Percentiles rank a stretch among this genome's conserved stretches.
These are phyloP conservation scores for Cyphellophora europaea DNA, from an alignment of 2,329 filamentous ascomycete genomes.

Conservation along the genomic window DNA sequence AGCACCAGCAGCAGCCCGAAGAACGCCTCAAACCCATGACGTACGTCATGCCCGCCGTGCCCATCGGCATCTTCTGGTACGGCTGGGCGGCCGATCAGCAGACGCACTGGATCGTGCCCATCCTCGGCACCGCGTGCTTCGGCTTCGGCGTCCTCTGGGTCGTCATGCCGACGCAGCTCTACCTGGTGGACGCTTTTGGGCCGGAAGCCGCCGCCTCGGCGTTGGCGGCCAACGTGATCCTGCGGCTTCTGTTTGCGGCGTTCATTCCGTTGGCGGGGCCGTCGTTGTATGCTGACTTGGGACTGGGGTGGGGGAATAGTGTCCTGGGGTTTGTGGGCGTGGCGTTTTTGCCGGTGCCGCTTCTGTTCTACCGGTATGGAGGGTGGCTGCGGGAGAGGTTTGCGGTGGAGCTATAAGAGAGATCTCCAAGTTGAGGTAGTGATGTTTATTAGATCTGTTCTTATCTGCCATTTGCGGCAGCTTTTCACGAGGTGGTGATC, in stretches of 20 bases:
- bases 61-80: slow-evolving; percentile 22
- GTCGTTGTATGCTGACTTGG: slow-evolving; percentile 50
- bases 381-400: slow-evolving; percentile 29
- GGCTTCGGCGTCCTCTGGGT: slow-evolving; percentile 19
- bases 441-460: no score
- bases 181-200: slow-evolving; percentile 26
- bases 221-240: slow-evolving; percentile 21
- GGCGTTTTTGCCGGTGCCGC: slow-evolving; percentile 33
- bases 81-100: slow-evolving; percentile 21
- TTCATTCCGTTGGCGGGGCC: slow-evolving; percentile 30
- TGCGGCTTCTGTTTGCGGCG: slow-evolving; percentile 9
- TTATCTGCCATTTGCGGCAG: no score
- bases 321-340: slow-evolving; percentile 42
- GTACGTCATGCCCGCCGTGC: slow-evolving; percentile 14
- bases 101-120: slow-evolving; percentile 25
- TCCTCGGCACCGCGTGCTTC: slow-evolving; percentile 20
- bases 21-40: slow-evolving; percentile 18
- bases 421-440: no score
- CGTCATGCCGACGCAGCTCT: slow-evolving; percentile 22
- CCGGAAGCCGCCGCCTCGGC: slow-evolving; percentile 24
- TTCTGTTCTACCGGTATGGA: slow-evolving; percentile 34
- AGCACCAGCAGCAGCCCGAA: slow-evolving; percentile 14
- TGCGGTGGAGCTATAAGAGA: slow-evolving; percentile 2
- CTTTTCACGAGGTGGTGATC: no score
- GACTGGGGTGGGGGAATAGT: slow-evolving; percentile 49